A percentile compares a stretch with the other conserved stretches of the same genome.
Conservation (phyloP, 2,329 filamentous ascomycete genomes). For the Fusarium longipes region DNA sequence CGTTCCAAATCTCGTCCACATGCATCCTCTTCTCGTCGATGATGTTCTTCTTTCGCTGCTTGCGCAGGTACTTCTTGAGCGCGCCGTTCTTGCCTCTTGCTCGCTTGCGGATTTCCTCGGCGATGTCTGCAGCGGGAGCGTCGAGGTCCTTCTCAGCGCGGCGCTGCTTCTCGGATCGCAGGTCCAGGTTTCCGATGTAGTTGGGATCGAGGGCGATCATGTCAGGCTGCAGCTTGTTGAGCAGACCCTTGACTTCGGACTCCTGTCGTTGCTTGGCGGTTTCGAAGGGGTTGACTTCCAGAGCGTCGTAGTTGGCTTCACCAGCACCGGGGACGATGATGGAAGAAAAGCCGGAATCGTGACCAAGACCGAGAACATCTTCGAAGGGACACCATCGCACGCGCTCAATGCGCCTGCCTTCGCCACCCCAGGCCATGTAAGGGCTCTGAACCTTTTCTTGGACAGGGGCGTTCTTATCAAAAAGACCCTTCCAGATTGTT, state of each 20-base stretch:
- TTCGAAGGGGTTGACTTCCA: constrained; percentile 96
- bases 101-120: constrained; percentile 76
- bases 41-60: constrained; percentile 92
- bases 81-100: constrained; percentile 91
- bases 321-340: constrained; percentile 94
- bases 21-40: constrained; percentile 94
- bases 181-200: constrained; percentile 88
- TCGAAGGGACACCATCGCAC: constrained; percentile 95
- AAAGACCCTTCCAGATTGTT: constrained; percentile 91
- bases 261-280: constrained; percentile 93
- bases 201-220: constrained; percentile 97
- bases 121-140: constrained; percentile 65
- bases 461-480: constrained; percentile 76
- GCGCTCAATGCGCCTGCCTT: constrained; percentile 82
- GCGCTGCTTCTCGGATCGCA: constrained; percentile 81
- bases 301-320: constrained; percentile 93
- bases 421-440: constrained; percentile 93
- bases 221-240: constrained; percentile 95
- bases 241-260: constrained; percentile 84
- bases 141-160: constrained; percentile 84
- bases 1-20: constrained; percentile 83
- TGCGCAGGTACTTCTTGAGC: constrained; percentile 86
- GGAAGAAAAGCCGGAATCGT: constrained; percentile 87
- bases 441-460: constrained; percentile 85
- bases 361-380: constrained; percentile 87